Evolutionary conservation across 805 yeast species (phyloP).

Genomic region (Metschnikowia aberdeeniae): DNA sequence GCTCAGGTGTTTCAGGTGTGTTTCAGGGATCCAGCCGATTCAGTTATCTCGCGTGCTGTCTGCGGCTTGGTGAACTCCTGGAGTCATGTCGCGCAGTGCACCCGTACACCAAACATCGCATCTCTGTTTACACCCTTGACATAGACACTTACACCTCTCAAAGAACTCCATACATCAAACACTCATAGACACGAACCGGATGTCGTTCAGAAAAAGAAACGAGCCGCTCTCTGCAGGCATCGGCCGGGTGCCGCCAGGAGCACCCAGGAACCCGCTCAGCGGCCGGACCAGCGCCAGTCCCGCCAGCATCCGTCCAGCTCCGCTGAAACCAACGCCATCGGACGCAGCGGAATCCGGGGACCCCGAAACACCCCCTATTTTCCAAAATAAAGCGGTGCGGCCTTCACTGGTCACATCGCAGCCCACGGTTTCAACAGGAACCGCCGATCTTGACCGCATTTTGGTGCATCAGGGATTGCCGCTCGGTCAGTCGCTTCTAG

Average conservation of each 20-base stretch:
- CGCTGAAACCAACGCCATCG: neutral
- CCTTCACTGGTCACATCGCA: slow-evolving; percentile 77
- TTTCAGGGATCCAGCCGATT: too few relatives aligned
- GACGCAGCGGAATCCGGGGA: neutral
- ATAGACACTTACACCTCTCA: too few relatives aligned
- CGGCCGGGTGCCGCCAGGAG: neutral
- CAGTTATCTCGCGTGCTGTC: too few relatives aligned
- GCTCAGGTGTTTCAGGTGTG: too few relatives aligned
- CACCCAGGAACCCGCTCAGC: slow-evolving; percentile 5
- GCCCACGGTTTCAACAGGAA: slow-evolving; percentile 77
- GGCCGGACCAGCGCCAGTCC: slow-evolving; percentile 1
- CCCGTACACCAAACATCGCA: slow-evolving; percentile 3
- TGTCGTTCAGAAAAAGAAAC: slow-evolving; percentile 60
- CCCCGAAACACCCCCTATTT: neutral
- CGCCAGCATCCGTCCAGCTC: neutral
- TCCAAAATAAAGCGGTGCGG: slow-evolving; percentile 31
- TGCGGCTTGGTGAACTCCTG: too few relatives aligned
- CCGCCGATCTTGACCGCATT: slow-evolving; percentile 67
- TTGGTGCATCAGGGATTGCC: slow-evolving; percentile 85
- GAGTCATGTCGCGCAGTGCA: neutral
- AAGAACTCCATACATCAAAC: too few relatives aligned
- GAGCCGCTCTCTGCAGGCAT: slow-evolving; percentile 35
- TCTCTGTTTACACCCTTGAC: too few relatives aligned
- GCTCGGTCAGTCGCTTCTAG: slow-evolving; percentile 59
- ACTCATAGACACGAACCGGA: slow-evolving; percentile 12